phyloP scores from a whole-genome alignment of 2,329 filamentous ascomycete species.

The Phyllosticta ampelicida region DNA sequence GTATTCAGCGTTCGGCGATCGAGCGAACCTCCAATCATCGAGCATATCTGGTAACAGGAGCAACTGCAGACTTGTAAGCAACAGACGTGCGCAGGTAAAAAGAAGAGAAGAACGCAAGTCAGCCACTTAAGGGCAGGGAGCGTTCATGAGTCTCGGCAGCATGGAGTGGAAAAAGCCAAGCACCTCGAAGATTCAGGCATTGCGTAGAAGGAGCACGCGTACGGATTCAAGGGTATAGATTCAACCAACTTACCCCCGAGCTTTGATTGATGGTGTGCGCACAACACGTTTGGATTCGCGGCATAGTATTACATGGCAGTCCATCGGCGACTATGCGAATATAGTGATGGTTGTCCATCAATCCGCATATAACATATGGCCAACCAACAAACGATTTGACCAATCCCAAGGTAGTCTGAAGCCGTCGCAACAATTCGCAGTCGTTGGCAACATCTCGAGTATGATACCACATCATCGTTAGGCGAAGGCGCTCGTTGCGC shows the following conservation, averaged over 20 bases:
- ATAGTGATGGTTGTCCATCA: slow-evolving; percentile 26
- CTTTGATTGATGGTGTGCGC: slow-evolving; percentile 33
- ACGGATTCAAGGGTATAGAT: not conserved
- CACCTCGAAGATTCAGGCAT: no score
- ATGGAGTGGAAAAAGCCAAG: no score
- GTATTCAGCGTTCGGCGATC: slow-evolving; percentile 31
- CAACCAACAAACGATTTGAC: slow-evolving; percentile 34
- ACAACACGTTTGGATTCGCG: slow-evolving; percentile 36
- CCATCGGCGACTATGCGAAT: slow-evolving; percentile 34
- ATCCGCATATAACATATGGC: slow-evolving; percentile 32
- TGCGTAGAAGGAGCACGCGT: no score
- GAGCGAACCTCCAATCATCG: slow-evolving; percentile 35
- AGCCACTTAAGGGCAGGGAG: no score
- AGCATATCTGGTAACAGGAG: slow-evolving; percentile 34
- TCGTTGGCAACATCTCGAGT: slow-evolving; percentile 31
- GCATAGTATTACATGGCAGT: slow-evolving; percentile 32
- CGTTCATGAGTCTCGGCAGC: no score
- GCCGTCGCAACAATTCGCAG: slow-evolving; percentile 28
- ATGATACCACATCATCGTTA: slow-evolving; percentile 37
- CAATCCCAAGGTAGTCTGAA: slow-evolving; percentile 35
- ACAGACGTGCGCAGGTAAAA: no score
- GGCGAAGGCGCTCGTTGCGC: slow-evolving; percentile 26
- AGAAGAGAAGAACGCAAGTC: no score
- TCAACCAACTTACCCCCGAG: slow-evolving; percentile 19
- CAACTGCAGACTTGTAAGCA: slow-evolving; percentile 17